Base-by-base conservation (phyloP, 805 yeast genomes). In the Ogataea allantospora region DNA sequence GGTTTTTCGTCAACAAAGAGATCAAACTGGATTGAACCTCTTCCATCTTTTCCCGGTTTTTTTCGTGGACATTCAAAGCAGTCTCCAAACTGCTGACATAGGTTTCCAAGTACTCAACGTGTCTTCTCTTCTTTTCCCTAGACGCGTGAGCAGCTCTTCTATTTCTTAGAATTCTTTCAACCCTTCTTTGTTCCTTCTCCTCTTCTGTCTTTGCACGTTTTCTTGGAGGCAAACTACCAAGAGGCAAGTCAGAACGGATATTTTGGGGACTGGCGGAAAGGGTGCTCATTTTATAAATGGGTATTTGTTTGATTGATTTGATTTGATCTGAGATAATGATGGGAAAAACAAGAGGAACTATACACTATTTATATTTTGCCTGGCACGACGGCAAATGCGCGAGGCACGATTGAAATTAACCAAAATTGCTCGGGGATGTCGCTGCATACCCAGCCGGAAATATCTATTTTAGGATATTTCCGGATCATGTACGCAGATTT, bases 81-180 rank as follows among this genome's bases (percentile, higher is more conserved):
- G 30, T 20, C 44, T 71, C 78, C 49, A 77, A 62, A 22, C 62
- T 56, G 27, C 58, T 50, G 25, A 74, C 79, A 48, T 75, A 77
- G 25, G 68, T 61, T 63, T 91, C 97, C 50, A 93, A 71, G 46
- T 77, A 79, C 63, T 88, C 96, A 40, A 93, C 83, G 58, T 91
- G 95, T 57, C 80, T 78, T 59, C 98, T 77, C 75, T 91, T 91
- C 77, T 91, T 89, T 59, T 93, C 99, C 50, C 99, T 77, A 19
- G 96, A 86, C 36, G 96, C 95, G 61, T 91, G 98, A 32, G 99
- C 99, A 11, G 98, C 98, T 59, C 91, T 83, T 57, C 98, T 78
- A 65, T 91, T 91, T 60, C 99, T 77, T 53, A 91, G 70, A 34
- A 93, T 89, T 35, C 99, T 73, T 65, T 93, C 98, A 38, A 89